Conservation (phyloP, 2,329 filamentous ascomycete genomes). For the Aspergillus spinulosporus region DNA sequence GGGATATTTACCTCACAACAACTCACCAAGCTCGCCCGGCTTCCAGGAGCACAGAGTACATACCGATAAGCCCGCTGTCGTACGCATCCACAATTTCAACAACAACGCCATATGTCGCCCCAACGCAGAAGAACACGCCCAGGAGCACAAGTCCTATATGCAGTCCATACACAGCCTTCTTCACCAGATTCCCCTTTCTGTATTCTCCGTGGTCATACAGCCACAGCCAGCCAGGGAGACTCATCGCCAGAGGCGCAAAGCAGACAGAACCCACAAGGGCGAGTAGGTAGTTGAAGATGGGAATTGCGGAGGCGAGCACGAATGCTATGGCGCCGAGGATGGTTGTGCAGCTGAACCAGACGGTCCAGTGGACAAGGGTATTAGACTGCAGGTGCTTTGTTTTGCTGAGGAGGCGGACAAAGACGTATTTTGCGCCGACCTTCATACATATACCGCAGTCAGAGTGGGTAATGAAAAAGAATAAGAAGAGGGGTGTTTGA, state of each 20-base stretch:
- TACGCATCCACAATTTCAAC: slow-evolving; percentile 23
- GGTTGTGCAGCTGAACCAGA: slow-evolving; percentile 52
- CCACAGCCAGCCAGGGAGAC: slow-evolving; percentile 54
- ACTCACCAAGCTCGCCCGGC: neutral
- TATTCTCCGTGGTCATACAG: slow-evolving; percentile 49
- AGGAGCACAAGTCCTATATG: slow-evolving; percentile 48
- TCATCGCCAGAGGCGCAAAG: slow-evolving; percentile 54
- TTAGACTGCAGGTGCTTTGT: slow-evolving; percentile 55
- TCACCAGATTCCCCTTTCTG: slow-evolving; percentile 36
- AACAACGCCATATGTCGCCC: slow-evolving; percentile 40
- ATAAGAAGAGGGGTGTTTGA: neutral
- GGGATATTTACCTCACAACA: neutral
- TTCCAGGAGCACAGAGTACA: neutral
- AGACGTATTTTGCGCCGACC: slow-evolving; percentile 55
- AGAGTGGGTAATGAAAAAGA: neutral
- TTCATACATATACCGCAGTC: neutral
- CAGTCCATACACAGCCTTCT: slow-evolving; percentile 42
- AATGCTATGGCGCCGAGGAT: slow-evolving; percentile 49
- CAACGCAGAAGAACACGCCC: slow-evolving; percentile 51
- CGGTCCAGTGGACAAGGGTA: slow-evolving; percentile 52
- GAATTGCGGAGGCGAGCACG: slow-evolving; percentile 55
- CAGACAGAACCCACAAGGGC: slow-evolving; percentile 52
- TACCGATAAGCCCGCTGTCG: slow-evolving; percentile 14
- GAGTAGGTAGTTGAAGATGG: slow-evolving; percentile 56
- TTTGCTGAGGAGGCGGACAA: slow-evolving; percentile 56